These are phyloP conservation scores for Hyphodiscus sp. DNA, from an alignment of 2,329 filamentous ascomycete genomes.

Conservation along the genomic window DNA sequence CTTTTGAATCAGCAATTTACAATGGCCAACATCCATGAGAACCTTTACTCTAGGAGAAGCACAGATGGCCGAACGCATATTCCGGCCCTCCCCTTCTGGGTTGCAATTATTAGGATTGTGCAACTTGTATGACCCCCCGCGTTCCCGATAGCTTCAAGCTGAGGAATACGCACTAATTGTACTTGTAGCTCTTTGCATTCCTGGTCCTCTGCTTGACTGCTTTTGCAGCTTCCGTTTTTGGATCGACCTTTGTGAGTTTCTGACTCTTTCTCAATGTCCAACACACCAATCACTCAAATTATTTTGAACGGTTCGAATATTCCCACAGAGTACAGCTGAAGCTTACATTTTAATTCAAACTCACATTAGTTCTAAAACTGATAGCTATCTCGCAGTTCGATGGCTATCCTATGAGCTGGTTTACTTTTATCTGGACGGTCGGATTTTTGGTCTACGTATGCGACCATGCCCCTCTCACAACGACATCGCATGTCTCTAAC, in stretches of 20 bases:
- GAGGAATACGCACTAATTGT: too few relatives aligned
- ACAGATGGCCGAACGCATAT: slow-evolving; percentile 6
- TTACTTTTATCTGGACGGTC: slow-evolving; percentile 8
- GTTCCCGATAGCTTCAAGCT: too few relatives aligned
- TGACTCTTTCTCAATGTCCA: too few relatives aligned
- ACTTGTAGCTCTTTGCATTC: slow-evolving; percentile 3
- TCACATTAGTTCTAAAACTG: too few relatives aligned
- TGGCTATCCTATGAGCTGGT: slow-evolving; percentile 6
- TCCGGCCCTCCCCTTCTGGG: slow-evolving; percentile 7
- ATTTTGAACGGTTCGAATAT: too few relatives aligned
- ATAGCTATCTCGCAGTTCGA: not conserved
- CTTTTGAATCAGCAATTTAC: not conserved
- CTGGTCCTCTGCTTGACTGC: slow-evolving; percentile 4
- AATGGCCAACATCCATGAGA: slow-evolving; percentile 6
- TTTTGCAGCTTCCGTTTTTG: slow-evolving; percentile 5
- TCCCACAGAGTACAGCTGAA: too few relatives aligned
- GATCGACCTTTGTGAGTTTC: slow-evolving; percentile 3
- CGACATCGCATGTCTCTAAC: not conserved
- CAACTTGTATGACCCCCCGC: not conserved
- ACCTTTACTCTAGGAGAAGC: not conserved
- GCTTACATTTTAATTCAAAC: too few relatives aligned
- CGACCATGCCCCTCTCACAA: not conserved
- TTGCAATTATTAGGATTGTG: slow-evolving; percentile 5
- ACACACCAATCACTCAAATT: too few relatives aligned
- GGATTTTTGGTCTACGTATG: slow-evolving; percentile 7